Evolutionary conservation across 2,329 filamentous ascomycete genomes (phyloP).

Genomic region (Pseudogymnoascus sp.): DNA sequence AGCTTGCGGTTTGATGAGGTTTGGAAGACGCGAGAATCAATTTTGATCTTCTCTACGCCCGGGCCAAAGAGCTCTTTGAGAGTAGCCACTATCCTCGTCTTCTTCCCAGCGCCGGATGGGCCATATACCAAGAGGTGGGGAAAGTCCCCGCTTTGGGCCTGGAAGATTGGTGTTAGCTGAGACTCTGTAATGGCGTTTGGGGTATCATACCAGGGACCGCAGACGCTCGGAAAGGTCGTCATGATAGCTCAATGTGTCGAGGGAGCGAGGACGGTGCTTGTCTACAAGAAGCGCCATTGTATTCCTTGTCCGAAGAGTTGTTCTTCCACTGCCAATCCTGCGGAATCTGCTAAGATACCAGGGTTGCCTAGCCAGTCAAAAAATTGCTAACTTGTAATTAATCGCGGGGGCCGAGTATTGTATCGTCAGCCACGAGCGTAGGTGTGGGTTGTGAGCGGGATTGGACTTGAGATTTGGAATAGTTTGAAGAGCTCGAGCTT

Average conservation of each 20-base stretch:
- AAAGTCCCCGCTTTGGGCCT: conserved; percentile 97
- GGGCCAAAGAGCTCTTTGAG: conserved; percentile 91
- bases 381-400: background rate
- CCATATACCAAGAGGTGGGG: conserved; percentile 96
- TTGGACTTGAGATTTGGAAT: background rate
- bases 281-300: conserved; percentile 62
- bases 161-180: conserved; percentile 14
- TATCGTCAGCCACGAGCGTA: background rate
- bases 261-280: conserved; percentile 63
- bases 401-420: background rate
- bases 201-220: conserved; percentile 62
- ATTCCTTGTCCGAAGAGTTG: background rate
- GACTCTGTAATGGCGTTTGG: background rate
- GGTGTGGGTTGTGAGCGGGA: background rate
- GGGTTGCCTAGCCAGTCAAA: background rate
- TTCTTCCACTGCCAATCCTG: background rate
- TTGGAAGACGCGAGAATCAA: conserved; percentile 93
- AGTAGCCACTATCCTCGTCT: conserved; percentile 91
- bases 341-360: background rate
- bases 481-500: background rate
- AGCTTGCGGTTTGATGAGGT: conserved; percentile 93
- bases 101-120: conserved; percentile 93
- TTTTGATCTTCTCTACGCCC: conserved; percentile 99
- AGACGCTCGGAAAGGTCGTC: conserved; percentile 79
- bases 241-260: conserved; percentile 79